These are phyloP conservation scores for Mortierella claussenii DNA, from an alignment of 192 early-diverging fungal genomes.

Conservation along the genomic window DNA sequence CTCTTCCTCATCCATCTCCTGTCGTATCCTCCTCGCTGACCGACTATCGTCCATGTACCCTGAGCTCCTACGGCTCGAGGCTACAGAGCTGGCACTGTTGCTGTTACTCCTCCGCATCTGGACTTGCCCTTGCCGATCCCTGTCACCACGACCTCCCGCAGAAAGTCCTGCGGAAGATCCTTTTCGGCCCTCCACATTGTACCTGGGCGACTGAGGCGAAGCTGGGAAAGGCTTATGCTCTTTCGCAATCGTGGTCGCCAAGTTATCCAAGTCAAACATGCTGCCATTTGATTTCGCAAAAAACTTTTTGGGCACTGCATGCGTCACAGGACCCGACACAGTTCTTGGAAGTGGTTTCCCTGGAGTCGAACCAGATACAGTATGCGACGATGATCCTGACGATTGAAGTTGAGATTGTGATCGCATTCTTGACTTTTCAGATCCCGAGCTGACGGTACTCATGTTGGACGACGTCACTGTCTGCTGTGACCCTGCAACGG, in stretches of 20 bases:
- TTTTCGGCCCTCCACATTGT: no score
- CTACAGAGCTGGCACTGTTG: not conserved
- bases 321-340: conserved; percentile 1
- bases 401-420: conserved; percentile 1
- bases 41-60: conserved; percentile 3
- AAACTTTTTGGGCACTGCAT: conserved; percentile 30
- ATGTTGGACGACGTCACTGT: not conserved
- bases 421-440: conserved; percentile 11
- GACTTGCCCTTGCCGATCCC: no score
- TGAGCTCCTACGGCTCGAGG: conserved; percentile 8
- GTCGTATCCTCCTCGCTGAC: not conserved
- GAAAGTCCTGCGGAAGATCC: no score
- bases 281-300: conserved; percentile 34
- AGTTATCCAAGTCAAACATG: conserved; percentile 30
- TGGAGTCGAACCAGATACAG: not conserved
- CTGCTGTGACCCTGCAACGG: no score
- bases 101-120: conserved; percentile 2
- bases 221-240: no score
- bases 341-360: not conserved
- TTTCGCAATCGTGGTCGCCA: conserved; percentile 37
- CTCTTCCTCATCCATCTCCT: conserved; percentile 5
- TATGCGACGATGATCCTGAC: not conserved
- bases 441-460: conserved; percentile 4
- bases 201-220: not conserved
- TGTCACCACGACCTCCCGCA: no score